Percentiles rank a stretch among this genome's conserved stretches.
Evolutionary conservation across 208 protist species (phyloP).

Genomic region (Acanthamoeba castellanii): DNA sequence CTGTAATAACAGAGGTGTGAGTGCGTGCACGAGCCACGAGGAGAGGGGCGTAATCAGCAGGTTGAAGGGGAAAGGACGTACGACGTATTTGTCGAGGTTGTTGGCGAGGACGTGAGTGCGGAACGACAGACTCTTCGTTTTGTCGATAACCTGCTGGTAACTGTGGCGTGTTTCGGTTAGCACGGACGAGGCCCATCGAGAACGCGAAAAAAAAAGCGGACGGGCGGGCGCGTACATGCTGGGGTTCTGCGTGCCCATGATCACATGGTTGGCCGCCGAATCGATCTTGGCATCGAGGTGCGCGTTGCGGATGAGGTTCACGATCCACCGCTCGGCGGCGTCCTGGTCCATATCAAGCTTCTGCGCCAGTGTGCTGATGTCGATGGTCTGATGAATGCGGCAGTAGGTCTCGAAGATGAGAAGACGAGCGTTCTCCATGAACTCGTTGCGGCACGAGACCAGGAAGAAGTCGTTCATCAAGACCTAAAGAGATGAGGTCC

Average conservation of each 20-base stretch:
- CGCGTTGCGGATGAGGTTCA: conserved; percentile 90
- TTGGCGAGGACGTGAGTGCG: conserved; percentile 56
- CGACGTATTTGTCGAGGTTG: conserved; percentile 46
- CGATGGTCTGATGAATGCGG: conserved; percentile 89
- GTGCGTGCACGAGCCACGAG: background rate
- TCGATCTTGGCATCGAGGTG: conserved; percentile 89
- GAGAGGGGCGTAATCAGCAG: too few relatives aligned
- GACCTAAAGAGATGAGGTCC: conserved; percentile 71
- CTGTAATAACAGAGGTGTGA: background rate
- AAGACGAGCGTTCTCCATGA: conserved; percentile 88
- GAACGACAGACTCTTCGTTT: conserved; percentile 85
- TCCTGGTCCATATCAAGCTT: conserved; percentile 87
- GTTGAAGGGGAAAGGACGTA: background rate
- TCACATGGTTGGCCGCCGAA: conserved; percentile 84
- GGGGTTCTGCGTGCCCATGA: conserved; percentile 87
- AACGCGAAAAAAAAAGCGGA: background rate
- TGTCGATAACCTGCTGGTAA: conserved; percentile 88
- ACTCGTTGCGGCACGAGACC: conserved; percentile 80
- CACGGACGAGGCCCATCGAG: background rate
- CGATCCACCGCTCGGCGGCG: conserved; percentile 91
- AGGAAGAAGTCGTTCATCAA: conserved; percentile 90
- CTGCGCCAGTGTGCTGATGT: conserved; percentile 88
- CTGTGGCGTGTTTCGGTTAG: background rate
- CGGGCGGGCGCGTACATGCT: conserved; percentile 76
- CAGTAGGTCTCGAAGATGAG: conserved; percentile 92